Conservation (phyloP, 1,284 basidiomycete species). For the Naganishia sp. region DNA sequence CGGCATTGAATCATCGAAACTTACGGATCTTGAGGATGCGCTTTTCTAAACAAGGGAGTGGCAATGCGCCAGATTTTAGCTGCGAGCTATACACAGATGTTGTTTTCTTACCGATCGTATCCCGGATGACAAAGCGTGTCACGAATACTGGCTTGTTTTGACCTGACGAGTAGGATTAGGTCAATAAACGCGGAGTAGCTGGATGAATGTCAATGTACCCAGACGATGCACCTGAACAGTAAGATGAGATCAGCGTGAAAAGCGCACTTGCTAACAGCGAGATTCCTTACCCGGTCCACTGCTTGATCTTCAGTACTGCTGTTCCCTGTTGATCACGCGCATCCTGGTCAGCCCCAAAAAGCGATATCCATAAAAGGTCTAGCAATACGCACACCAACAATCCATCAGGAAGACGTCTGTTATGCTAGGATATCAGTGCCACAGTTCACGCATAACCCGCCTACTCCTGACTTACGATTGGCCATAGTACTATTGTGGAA, state of each 20-base stretch:
- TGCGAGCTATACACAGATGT: too few species aligned
- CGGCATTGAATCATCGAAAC: conserved; percentile 30
- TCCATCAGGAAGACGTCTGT: conserved; percentile 95
- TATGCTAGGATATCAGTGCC: conserved; percentile 21
- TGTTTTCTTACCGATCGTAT: conserved; percentile 61
- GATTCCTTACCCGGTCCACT: conserved; percentile 60
- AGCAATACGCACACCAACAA: conserved; percentile 71
- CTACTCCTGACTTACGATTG: conserved; percentile 39
- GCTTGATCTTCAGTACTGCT: conserved; percentile 60
- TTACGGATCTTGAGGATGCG: conserved; percentile 76
- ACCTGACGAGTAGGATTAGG: conserved; percentile 28
- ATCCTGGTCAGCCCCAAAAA: neutral
- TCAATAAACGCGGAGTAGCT: too few species aligned
- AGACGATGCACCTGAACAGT: conserved; percentile 17
- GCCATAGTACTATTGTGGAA: conserved; percentile 40
- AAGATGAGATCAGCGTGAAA: neutral
- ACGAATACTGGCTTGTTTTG: conserved; percentile 68
- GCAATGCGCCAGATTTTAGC: too few species aligned
- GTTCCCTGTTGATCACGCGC: neutral
- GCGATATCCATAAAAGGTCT: conserved; percentile 24
- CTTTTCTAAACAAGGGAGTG: conserved; percentile 60
- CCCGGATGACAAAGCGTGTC: conserved; percentile 75
- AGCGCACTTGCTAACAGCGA: conserved; percentile 30
- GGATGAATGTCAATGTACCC: neutral
- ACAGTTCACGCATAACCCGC: too few species aligned